Evolutionary conservation across 225 moss, liverwort and hornwort species (phyloP), one percentile per base, ranked within the genome.

Genomic region (Marchantia polymorpha): DNA sequence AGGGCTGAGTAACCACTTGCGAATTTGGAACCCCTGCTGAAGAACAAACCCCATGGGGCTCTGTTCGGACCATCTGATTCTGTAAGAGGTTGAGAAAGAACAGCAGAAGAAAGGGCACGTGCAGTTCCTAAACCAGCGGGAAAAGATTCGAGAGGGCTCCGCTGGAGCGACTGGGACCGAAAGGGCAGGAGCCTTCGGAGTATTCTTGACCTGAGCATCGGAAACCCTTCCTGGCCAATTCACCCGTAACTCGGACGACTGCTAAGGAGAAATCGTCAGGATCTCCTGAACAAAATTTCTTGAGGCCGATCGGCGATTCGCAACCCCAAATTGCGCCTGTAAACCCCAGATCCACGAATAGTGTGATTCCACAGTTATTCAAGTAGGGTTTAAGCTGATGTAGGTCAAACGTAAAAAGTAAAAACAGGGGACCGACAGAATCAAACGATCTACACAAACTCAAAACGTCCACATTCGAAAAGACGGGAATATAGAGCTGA

Each of bases 1-100:
- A 97, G 89, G 12, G 97, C 94, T 11, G 93, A 90, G 79, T 97
- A 97, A 7, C 97, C 97, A 58, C 89, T 97, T 54, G 97, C 93
- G 71, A 93, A 97, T 78, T 93, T 89, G 1, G 91, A 90, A 65
- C 91, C 81, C 23, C 86, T 81, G 16, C 65, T 78, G 47, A 75
- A 78, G 48, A 26, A 29, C 31, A 83, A 69, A 7, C 54, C 64
- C 56, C 78, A 81, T 46, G 74, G 46, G 0, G 63, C 22, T 25
- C 25, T 69, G 19, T 4, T 71, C 46, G 11, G 22, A 6, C 7
- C 75, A 22, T 73, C 31, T 39, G 27, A 46, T 29, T 30, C 27
- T 17, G 9, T 14, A 31, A 26, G 61, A 29, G 39, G 30, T 2
- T 59, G 75, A 29, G 31, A 39, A 16, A 30, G 15, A 9, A 59